Percentiles rank a stretch among this genome's conserved stretches.
phyloP scores from a whole-genome alignment of 257 asterid genomes.

The Linaria vulgaris region DNA sequence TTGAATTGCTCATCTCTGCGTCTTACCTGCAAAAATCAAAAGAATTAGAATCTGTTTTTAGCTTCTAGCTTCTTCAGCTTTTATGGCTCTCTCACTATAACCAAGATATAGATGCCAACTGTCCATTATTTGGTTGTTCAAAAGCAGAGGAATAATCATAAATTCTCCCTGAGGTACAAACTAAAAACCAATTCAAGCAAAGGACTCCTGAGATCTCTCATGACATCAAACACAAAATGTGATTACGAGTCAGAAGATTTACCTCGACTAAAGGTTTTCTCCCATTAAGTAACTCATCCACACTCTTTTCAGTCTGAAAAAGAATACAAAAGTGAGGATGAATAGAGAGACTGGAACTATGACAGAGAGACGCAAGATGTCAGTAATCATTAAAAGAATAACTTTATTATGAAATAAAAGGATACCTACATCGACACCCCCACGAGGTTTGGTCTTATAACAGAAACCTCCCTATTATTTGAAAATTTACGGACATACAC shows the following conservation, averaged over 20 bases:
- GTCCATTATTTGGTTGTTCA: constrained; percentile 14
- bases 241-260: constrained; percentile 13
- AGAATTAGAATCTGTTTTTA: constrained; percentile 9
- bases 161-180: not conserved
- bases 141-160: constrained; percentile 3
- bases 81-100: not conserved
- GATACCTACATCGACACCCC: too few species aligned
- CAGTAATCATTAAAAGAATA: not conserved
- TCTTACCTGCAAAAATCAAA: constrained; percentile 47
- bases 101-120: not conserved
- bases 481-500: too few species aligned
- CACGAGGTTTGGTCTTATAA: too few species aligned
- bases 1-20: constrained; percentile 53
- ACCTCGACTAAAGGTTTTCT: constrained; percentile 72
- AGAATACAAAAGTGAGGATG: not conserved
- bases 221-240: constrained; percentile 21
- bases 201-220: constrained; percentile 1
- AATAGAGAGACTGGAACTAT: not conserved
- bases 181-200: not conserved
- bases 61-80: not conserved
- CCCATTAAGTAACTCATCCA: constrained; percentile 63
- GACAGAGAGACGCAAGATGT: not conserved
- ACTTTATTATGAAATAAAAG: not conserved
- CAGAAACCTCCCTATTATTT: too few species aligned
- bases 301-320: constrained; percentile 62